Evolutionary conservation across 805 yeast species (phyloP), one percentile per base, ranked within the genome.

Genomic region (Teunomyces aglyptinius): DNA sequence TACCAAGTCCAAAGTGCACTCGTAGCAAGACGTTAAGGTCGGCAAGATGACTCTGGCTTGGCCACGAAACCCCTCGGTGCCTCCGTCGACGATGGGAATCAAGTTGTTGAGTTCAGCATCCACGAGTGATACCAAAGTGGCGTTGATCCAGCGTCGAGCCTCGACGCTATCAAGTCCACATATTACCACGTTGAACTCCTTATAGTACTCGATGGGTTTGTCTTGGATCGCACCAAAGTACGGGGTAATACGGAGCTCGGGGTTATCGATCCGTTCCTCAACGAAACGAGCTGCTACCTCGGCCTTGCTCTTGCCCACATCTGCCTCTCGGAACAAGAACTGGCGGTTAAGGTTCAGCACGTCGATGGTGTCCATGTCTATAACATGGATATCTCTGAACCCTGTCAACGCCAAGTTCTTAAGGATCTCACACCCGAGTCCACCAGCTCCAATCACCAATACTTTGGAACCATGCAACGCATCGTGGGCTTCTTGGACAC

Each of bases 51-150:
- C 85, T 57, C 96, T 82, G 11, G 90, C 79, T 58, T 92, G 96
- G 2, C 99, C 99, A 53, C 86, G 78, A 59, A 92, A 85, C 0
- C 97, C 97, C 60, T 92, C 98, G 0, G 96, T 86, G 2, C 97
- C 99, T 3, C 97, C 97, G 61, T 92, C 99, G 12, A 94, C 81
- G 60, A 92, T 48, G 1, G 77, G 77, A 2, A 72, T 63, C 13
- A 72, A 46, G 13, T 58, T 55, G 38, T 58, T 54, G 26, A 61
- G 54, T 2, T 79, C 75, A 0, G 63, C 68, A 41, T 77, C 82
- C 3, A 87, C 89, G 51, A 91, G 57, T 7, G 80, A 73, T 1
- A 87, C 81, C 22, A 92, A 64, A 11, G 80, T 66, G 5, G 76
- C 74, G 64, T 92, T 92, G 51, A 92, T 85, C 92, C 96, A 91